Evolutionary conservation across 1,284 basidiomycete genomes (phyloP).

Genomic region (Cryptococcus jaspeensis): DNA sequence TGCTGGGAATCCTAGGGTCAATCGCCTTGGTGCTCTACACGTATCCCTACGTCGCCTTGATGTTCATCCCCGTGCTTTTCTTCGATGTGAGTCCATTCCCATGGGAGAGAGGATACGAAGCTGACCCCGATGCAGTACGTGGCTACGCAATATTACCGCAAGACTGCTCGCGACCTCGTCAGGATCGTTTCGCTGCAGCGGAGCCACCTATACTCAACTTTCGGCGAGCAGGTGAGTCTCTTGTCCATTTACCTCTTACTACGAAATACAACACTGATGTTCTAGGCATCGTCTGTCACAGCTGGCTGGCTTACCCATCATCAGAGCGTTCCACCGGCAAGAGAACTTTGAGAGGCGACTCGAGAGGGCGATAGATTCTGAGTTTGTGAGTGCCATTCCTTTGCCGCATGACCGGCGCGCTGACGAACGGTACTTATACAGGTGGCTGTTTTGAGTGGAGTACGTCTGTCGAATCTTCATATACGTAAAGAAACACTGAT

Average conservation of each 20-base stretch:
- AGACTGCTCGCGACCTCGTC: conserved; percentile 36
- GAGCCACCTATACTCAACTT: conserved; percentile 32
- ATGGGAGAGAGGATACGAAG: not conserved
- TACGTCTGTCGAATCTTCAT: no score
- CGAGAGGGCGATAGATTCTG: conserved; percentile 22
- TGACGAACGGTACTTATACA: no score
- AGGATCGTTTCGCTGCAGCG: conserved; percentile 33
- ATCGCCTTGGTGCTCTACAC: conserved; percentile 34
- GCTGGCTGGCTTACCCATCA: conserved; percentile 29
- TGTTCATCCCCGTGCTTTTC: conserved; percentile 32
- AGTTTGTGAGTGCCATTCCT: conserved; percentile 21
- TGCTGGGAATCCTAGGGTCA: conserved; percentile 23
- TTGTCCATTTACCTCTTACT: no score
- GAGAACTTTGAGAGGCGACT: conserved; percentile 19
- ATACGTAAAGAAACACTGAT: no score
- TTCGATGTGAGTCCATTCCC: conserved; percentile 20
- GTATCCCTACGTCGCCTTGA: conserved; percentile 26
- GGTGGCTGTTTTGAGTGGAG: no score
- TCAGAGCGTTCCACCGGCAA: conserved; percentile 36
- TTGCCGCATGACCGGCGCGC: no score
- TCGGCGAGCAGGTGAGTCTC: conserved; percentile 37
- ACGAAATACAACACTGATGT: no score
- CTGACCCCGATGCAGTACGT: conserved; percentile 15
- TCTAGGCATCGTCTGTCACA: no score
- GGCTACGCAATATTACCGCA: conserved; percentile 27